phyloP scores from a whole-genome alignment of 2,329 filamentous ascomycete genomes.

The Colletotrichum sp. region DNA sequence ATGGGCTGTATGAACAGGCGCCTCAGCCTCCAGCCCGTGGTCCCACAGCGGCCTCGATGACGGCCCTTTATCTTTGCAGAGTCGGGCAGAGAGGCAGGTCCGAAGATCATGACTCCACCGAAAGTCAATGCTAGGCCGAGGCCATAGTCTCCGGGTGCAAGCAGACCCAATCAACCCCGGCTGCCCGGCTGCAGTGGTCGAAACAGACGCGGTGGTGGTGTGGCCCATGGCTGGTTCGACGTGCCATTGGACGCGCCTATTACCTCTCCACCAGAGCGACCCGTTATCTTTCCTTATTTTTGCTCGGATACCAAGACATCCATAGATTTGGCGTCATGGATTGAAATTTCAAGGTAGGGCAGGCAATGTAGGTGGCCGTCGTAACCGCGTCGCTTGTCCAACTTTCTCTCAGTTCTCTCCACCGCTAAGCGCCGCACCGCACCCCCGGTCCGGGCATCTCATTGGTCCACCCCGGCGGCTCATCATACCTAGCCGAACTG shows the following conservation, averaged over 20 bases:
- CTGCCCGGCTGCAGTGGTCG: background rate
- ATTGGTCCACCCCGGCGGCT: constrained; percentile 20
- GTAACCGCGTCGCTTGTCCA: constrained; percentile 20
- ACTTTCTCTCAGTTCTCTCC: background rate
- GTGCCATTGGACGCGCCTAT: constrained; percentile 10
- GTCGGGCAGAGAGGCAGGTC: background rate
- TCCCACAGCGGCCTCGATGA: background rate
- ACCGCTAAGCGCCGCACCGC: constrained; percentile 14
- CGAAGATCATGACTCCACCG: background rate
- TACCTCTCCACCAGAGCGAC: background rate
- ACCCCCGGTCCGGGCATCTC: background rate
- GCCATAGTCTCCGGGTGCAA: background rate
- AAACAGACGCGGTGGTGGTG: constrained; percentile 9
- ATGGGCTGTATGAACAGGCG: constrained; percentile 13
- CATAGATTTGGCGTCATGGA: background rate
- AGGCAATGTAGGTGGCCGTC: background rate
- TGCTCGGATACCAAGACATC: background rate
- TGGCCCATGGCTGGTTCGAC: background rate
- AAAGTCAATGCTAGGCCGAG: background rate
- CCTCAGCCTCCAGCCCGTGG: constrained; percentile 11
- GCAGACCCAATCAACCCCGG: constrained; percentile 18
- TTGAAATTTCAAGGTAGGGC: background rate
- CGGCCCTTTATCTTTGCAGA: background rate
- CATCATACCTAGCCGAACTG: constrained; percentile 11
- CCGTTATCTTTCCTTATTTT: background rate